Base-by-base conservation (phyloP, 2,329 filamentous ascomycete species). In the Hypoxylon rubiginosum region DNA sequence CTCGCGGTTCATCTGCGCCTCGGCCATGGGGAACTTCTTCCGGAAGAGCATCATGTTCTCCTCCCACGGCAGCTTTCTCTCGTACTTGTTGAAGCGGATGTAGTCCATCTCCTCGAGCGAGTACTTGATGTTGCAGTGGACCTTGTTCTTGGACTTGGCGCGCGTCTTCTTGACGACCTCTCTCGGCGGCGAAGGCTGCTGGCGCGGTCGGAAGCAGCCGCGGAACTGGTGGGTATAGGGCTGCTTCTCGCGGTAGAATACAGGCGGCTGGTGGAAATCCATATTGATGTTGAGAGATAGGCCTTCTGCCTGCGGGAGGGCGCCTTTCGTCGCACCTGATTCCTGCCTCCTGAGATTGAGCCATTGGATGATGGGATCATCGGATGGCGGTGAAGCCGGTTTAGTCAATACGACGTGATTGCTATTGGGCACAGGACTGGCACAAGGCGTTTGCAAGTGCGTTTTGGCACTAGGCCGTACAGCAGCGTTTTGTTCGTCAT, bases 61-160 rank as follows among this genome's bases (percentile, higher is more conserved):
- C 0, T 64, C 24, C 77, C 75, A 78, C 8, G 65, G 46, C 7
- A 64, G 45, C 10, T 63, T 69, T 39, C 61, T 49, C 52, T 78
- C 76, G 13, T 72, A 64, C 15, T 70, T 71, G 8, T 71, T 70
- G 39, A 76, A 78, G 3, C 76, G 71, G 39, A 77, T 75, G 55
- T 58, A 78, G 53, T 77, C 72, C 1, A 48, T 55, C 63, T 78
- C 74, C 48, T 78, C 75, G 6, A 64, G 30, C 0, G 62, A 30
- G 54, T 78, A 78, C 58, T 77, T 77, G 52, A 74, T 61, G 58
- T 78, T 78, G 66, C 69, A 72, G 54, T 78, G 76, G 0, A 64
- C 17, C 4, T 49, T 19, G 19, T 70, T 52, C 49, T 64, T 53
- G 21, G 32, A 3, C 17, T 58, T 69, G 21, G 45, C 17, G 11